Percentiles rank a stretch among this genome's conserved stretches.
Evolutionary conservation across 345 rosid species (phyloP).

Genomic region (Orychophragmus violaceus): DNA sequence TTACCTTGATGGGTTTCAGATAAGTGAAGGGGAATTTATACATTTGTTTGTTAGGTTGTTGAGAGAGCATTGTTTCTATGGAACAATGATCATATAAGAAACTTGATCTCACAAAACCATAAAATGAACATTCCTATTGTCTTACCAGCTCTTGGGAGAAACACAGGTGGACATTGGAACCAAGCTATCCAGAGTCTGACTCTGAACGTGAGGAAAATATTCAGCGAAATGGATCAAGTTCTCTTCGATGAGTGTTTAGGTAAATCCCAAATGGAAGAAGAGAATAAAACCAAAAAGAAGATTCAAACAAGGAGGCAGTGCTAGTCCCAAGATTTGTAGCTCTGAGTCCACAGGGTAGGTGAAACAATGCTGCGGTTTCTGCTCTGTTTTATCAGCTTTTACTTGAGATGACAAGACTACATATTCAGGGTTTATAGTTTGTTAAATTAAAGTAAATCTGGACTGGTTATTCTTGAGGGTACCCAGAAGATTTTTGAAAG

Average conservation of each 20-base stretch:
- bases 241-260: conserved; percentile 62
- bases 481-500: not conserved
- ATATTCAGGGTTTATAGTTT: too few species aligned
- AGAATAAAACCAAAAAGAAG: too few species aligned
- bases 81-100: conserved; percentile 58
- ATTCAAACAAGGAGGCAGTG: too few species aligned
- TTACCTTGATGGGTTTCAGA: too few species aligned
- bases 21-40: too few species aligned
- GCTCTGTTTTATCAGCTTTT: not conserved
- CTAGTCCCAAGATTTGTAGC: conserved; percentile 43
- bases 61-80: too few species aligned
- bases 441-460: too few species aligned
- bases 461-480: not conserved
- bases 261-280: conserved; percentile 49
- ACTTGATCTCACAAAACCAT: conserved; percentile 39
- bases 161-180: conserved; percentile 52
- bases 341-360: conserved; percentile 11
- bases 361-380: not conserved
- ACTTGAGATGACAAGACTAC: not conserved
- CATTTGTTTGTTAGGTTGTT: too few species aligned
- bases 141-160: conserved; percentile 55
- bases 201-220: conserved; percentile 48
- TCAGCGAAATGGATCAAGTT: conserved; percentile 45
- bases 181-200: conserved; percentile 57
- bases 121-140: conserved; percentile 49